Conservation (phyloP, 2,329 filamentous ascomycete genomes). For the Colletotrichum sp. region DNA sequence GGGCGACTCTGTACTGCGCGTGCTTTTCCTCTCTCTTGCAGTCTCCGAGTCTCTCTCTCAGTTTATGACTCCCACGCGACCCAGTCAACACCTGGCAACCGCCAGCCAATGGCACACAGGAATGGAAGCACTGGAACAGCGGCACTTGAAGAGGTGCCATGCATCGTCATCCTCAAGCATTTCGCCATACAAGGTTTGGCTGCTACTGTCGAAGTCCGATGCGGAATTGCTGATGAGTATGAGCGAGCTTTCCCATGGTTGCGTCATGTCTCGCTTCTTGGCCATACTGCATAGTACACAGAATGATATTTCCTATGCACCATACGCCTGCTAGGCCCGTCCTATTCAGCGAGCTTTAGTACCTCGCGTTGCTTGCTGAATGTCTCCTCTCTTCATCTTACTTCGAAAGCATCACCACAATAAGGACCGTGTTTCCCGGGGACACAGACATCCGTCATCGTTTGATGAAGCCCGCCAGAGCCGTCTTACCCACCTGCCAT, state of each 20-base stretch:
- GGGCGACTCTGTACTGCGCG: not conserved
- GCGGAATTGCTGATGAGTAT: not conserved
- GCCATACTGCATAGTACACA: not conserved
- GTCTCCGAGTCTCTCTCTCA: not conserved
- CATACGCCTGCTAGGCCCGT: not conserved
- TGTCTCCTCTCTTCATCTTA: not conserved
- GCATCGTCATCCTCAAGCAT: not conserved
- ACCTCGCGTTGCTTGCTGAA: not conserved
- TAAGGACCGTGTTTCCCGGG: not conserved
- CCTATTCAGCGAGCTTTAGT: not conserved
- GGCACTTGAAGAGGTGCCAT: not conserved
- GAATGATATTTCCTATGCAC: not conserved
- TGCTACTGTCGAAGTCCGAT: not conserved
- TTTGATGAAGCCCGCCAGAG: not conserved
- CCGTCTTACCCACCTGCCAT: constrained; percentile 5
- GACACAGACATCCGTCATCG: constrained; percentile 9
- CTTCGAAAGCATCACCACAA: not conserved
- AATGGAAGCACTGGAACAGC: not conserved
- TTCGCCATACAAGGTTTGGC: not conserved
- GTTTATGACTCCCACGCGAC: not conserved
- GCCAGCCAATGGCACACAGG: not conserved
- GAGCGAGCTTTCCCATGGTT: not conserved
- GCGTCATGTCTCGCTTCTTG: not conserved
- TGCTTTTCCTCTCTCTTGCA: not conserved
- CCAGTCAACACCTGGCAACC: constrained; percentile 6